Conservation (phyloP, 345 rosid species). For the Odontarrhena argentea region DNA sequence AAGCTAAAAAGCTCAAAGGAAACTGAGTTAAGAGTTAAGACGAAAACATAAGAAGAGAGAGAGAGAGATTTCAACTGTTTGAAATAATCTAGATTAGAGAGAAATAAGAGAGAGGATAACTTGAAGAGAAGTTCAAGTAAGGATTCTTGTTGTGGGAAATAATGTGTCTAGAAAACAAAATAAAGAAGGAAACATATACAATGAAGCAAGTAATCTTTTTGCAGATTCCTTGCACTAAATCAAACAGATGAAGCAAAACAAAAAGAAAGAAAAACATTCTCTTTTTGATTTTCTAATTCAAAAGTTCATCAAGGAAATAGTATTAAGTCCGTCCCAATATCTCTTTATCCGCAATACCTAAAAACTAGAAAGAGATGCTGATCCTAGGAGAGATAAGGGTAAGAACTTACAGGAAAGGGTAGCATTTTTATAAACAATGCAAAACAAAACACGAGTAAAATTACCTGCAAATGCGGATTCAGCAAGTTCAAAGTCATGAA, state of each 20-base stretch:
- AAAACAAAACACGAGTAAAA: no score
- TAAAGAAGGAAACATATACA: conserved; percentile 40
- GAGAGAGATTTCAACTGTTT: conserved; percentile 26
- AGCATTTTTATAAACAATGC: neutral
- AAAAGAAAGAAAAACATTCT: conserved; percentile 14
- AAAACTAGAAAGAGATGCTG: neutral
- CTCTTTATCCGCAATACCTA: neutral
- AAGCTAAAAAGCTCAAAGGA: conserved; percentile 10
- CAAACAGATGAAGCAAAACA: conserved; percentile 10
- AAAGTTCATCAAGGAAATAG: neutral
- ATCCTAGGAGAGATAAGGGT: neutral
- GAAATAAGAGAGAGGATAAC: conserved; percentile 49
- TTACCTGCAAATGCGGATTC: no score
- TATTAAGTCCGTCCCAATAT: neutral
- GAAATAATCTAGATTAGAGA: conserved; percentile 17
- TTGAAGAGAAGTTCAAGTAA: conserved; percentile 58
- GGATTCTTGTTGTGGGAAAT: conserved; percentile 51
- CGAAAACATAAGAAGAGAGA: conserved; percentile 25
- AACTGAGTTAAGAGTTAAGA: conserved; percentile 18
- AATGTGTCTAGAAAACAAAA: conserved; percentile 17
- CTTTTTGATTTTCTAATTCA: conserved; percentile 15
- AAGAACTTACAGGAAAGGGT: conserved; percentile 14
- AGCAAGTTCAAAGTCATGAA: no score
- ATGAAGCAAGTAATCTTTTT: conserved; percentile 68
- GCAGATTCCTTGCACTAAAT: conserved; percentile 33